Evolutionary conservation across 176 grass and related monocot species (phyloP), one percentile per base, ranked within the genome.

Genomic region (Phragmites australis): DNA sequence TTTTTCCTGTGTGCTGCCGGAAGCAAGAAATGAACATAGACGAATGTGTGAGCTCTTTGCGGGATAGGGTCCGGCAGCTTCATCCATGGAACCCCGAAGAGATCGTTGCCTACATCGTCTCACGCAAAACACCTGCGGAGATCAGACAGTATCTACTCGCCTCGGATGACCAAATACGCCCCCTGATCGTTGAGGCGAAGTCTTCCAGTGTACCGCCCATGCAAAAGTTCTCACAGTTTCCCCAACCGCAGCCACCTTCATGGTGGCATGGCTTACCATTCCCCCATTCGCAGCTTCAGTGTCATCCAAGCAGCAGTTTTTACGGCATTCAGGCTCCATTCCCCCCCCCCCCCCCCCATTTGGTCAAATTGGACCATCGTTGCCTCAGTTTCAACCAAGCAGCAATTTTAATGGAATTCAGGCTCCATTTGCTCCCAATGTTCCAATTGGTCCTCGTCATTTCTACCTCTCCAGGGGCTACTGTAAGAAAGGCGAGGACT

Each of bases 401-500:
- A 22, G 1, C 4, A 31, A 19, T 45, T 52, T 10, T 57, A 47
- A 46, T 25, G 42, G 65, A 65, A 18, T 50, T 27, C 60, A 77
- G 18, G 13, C 29, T 69, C 65, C 27, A 75, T 22, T 46, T 25
- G 42, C 26, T 6, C 34, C 29, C 22, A 74, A 8, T 25, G 71
- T n/a, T 60, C 22, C 3, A 9, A 57, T 65, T 25, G 75, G 65
- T 39, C 51, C 68, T 34, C 91, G 90, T 29, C 29, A 79, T 26
- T 93, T 69, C 43, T 72, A 77, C 78, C 54, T 72, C 55, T 69
- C 11, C 50, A 83, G 51, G 44, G 88, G 88, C 6, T 40, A 63
- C 73, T 97, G 93, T 74, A 91, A 65, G 74, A 76, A 87, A 16
- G 91, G 88, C n/a, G 64, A 16, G 9, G 77, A 67, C 0, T 97